These are phyloP conservation scores for Tuber melanosporum DNA, from an alignment of 495 filamentous ascomycete genomes.

Conservation along the genomic window DNA sequence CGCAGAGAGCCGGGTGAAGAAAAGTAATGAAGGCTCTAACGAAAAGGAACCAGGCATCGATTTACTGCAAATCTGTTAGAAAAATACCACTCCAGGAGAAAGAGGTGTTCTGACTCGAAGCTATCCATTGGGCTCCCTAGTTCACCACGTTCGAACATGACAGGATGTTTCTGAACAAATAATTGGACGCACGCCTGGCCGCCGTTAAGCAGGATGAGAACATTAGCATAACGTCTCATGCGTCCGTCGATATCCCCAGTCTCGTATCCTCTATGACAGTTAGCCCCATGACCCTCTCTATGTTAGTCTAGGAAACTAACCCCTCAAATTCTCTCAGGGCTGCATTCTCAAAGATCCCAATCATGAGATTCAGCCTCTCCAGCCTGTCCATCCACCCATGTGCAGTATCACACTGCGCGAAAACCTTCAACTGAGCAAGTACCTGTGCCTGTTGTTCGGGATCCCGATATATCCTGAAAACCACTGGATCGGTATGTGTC, in stretches of 20 bases:
- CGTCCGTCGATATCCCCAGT: slow-evolving; percentile 80
- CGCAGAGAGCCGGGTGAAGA: slow-evolving; percentile 65
- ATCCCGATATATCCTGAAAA: slow-evolving; percentile 80
- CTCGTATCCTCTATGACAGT: slow-evolving; percentile 57
- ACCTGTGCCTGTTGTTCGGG: slow-evolving; percentile 85
- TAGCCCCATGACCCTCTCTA: slow-evolving; percentile 14
- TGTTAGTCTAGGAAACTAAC: slow-evolving; percentile 16
- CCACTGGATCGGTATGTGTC: slow-evolving; percentile 68
- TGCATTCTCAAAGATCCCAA: slow-evolving; percentile 80
- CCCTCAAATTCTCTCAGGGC: slow-evolving; percentile 86
- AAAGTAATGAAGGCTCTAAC: slow-evolving; percentile 68
- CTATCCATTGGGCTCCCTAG: slow-evolving; percentile 77
- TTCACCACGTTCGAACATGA: slow-evolving; percentile 65
- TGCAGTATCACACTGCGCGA: slow-evolving; percentile 72
- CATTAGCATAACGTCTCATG: slow-evolving; percentile 82
- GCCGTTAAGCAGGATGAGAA: slow-evolving; percentile 75
- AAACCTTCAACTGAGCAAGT: slow-evolving; percentile 67
- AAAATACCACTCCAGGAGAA: neutral
- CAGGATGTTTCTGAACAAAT: slow-evolving; percentile 79
- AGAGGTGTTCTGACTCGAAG: slow-evolving; percentile 53
- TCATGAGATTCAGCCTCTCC: slow-evolving; percentile 64
- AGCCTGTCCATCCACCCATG: slow-evolving; percentile 64
- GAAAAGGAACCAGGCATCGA: slow-evolving; percentile 54
- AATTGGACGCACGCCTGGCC: slow-evolving; percentile 69
- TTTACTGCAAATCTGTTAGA: slow-evolving; percentile 25